Conservation (phyloP, 306 rosid species). For the Geum urbanum region DNA sequence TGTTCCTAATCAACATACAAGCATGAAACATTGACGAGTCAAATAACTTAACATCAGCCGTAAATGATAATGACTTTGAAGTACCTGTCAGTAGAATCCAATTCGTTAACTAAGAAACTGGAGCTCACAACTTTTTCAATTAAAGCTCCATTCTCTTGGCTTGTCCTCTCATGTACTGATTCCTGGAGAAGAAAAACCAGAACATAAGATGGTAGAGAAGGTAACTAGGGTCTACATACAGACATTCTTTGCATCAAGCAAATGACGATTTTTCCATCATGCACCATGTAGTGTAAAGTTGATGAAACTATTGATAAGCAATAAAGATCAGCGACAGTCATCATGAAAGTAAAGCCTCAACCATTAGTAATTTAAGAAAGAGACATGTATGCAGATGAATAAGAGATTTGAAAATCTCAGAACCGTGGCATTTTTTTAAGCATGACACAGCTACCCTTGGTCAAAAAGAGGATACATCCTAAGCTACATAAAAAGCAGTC, state of each 20-base stretch:
- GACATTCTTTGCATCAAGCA: neutral
- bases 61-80: conserved; percentile 14
- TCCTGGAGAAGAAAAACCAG: conserved; percentile 50
- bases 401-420: too few relatives aligned
- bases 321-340: neutral
- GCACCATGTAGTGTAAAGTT: neutral
- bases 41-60: neutral
- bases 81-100: conserved; percentile 48
- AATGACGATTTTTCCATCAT: neutral
- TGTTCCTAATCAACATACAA: conserved; percentile 44
- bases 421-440: too few relatives aligned
- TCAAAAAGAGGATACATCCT: too few relatives aligned
- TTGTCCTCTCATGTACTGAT: conserved; percentile 46
- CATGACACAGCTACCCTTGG: too few relatives aligned
- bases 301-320: neutral
- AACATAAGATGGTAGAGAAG: conserved; percentile 23
- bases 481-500: too few relatives aligned
- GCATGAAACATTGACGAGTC: conserved; percentile 22
- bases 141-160: conserved; percentile 48
- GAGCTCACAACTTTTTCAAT: conserved; percentile 41
- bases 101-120: conserved; percentile 32
- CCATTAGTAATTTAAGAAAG: too few relatives aligned
- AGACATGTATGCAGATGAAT: too few relatives aligned
- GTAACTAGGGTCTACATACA: neutral
- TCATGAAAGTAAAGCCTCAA: too few relatives aligned